Percentiles rank a stretch among this genome's conserved stretches.
phyloP scores from a whole-genome alignment of 2,329 filamentous ascomycete genomes.

The Curvularia lunata region DNA sequence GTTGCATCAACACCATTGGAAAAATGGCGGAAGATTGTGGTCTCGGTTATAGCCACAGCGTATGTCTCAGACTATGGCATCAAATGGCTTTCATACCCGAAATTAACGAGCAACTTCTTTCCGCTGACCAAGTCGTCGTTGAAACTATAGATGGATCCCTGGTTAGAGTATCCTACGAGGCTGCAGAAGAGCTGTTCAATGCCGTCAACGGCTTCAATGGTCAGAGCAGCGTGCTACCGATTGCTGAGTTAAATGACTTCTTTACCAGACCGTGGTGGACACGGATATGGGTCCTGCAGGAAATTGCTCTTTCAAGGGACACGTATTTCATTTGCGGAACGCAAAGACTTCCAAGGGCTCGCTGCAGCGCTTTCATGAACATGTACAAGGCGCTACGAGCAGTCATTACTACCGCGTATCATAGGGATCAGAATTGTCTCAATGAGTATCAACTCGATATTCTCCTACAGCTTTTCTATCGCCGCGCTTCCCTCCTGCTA shows the following conservation, averaged over 20 bases:
- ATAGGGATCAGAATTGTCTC: neutral
- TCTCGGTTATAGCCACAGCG: neutral
- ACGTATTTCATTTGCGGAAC: slow-evolving; percentile 20
- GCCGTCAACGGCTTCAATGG: neutral
- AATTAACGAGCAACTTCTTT: neutral
- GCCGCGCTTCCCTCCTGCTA: neutral
- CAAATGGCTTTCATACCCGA: neutral
- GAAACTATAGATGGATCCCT: neutral
- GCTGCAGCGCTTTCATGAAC: neutral
- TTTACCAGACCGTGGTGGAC: slow-evolving; percentile 23
- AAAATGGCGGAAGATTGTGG: neutral
- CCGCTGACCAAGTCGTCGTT: neutral
- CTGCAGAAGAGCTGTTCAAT: neutral
- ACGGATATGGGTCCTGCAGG: slow-evolving; percentile 28
- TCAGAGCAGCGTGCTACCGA: neutral
- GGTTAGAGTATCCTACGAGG: neutral
- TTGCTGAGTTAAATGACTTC: slow-evolving; percentile 11
- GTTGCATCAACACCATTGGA: neutral
- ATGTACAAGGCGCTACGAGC: neutral
- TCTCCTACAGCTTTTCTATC: neutral
- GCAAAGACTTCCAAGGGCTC: slow-evolving; percentile 1
- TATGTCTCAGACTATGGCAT: neutral
- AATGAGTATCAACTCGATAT: neutral
- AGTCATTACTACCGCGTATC: too few relatives aligned
- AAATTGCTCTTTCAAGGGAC: slow-evolving; percentile 19